Evolutionary conservation across 2,329 filamentous ascomycete genomes (phyloP), one percentile per base, ranked within the genome.

Genomic region (Thelonectria discophora): DNA sequence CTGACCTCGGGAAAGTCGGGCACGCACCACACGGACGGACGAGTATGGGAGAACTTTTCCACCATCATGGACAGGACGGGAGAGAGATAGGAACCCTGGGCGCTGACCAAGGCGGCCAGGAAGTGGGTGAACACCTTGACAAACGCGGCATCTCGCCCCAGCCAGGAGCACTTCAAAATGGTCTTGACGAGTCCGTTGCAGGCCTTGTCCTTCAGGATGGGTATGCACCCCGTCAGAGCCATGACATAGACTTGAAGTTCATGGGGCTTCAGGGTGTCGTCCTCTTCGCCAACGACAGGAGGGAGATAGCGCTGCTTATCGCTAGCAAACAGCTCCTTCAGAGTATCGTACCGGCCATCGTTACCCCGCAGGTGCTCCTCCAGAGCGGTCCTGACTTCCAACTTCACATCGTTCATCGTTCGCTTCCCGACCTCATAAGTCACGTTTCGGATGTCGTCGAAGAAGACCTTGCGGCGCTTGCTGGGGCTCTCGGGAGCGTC

Each of bases 41-140:
- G 77, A 37, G 78, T 80, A 52, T 81, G 85, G 60, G 86, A 84
- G 72, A 99, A 92, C 74, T 93, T 90, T 62, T 88, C 86, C 57
- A 97, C 89, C 62, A 98, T 84, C 87, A 93, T 94, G 59, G 87
- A 84, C 60, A 97, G 84, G 40, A 97, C 88, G 18, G 87, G 82
- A 20, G 84, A 84, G 34, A 96, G 85, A 76, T 92, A 96, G 13
- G 87, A 88, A 46, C 91, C 90, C 72, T 97, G 92, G 0, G 93
- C 90, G 62, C 92, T 96, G 54, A 93, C 88, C 47, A 99, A 80
- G 39, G 88, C 87, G 17, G 86, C 86, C 21, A 92, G 78, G 68
- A 92, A 90, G 70, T 88, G 84, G 57, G 85, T 82, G 73, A 91
- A 93, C 53, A 87, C 85, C 68, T 86, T 86, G 58, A 88, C 82